Evolutionary conservation across 1,284 basidiomycete species (phyloP).

Genomic region (Thelephora terrestris): DNA sequence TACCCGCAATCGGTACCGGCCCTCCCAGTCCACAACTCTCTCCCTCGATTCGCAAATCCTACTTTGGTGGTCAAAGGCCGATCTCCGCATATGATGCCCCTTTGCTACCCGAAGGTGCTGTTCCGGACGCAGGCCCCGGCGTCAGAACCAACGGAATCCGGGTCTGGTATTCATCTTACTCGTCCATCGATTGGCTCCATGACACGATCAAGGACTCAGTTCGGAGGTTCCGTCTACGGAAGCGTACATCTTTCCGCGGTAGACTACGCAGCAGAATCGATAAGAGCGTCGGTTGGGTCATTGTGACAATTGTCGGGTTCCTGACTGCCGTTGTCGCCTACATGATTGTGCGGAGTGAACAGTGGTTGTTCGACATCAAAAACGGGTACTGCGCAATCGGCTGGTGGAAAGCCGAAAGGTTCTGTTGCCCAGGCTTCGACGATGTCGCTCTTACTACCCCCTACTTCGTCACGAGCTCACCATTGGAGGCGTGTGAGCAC

Average conservation of each 20-base stretch:
- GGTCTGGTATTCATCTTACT: slow-evolving; percentile 86
- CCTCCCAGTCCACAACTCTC: slow-evolving; percentile 16
- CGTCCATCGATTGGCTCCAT: slow-evolving; percentile 85
- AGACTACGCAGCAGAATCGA: slow-evolving; percentile 65
- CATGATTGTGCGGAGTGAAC: slow-evolving; percentile 78
- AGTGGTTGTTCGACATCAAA: slow-evolving; percentile 90
- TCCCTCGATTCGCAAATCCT: slow-evolving; percentile 26
- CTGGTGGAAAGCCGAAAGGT: slow-evolving; percentile 71
- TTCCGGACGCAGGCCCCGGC: slow-evolving; percentile 39
- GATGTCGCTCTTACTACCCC: slow-evolving; percentile 14
- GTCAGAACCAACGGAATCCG: slow-evolving; percentile 76
- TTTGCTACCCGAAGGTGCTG: slow-evolving; percentile 22
- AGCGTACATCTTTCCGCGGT: slow-evolving; percentile 63
- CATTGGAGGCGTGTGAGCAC: slow-evolving; percentile 42
- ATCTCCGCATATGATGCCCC: slow-evolving; percentile 68
- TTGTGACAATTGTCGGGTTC: slow-evolving; percentile 82
- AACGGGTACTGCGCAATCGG: slow-evolving; percentile 74
- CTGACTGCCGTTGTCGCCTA: slow-evolving; percentile 82
- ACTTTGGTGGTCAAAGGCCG: slow-evolving; percentile 39
- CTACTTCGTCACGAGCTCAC: slow-evolving; percentile 9
- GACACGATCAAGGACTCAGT: slow-evolving; percentile 87
- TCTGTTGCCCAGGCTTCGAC: slow-evolving; percentile 58
- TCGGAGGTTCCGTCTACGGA: slow-evolving; percentile 62
- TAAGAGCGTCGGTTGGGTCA: slow-evolving; percentile 82
- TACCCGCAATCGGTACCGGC: slow-evolving; percentile 18